phyloP scores from a whole-genome alignment of 805 yeast species.

The Candida rishiriensis region DNA sequence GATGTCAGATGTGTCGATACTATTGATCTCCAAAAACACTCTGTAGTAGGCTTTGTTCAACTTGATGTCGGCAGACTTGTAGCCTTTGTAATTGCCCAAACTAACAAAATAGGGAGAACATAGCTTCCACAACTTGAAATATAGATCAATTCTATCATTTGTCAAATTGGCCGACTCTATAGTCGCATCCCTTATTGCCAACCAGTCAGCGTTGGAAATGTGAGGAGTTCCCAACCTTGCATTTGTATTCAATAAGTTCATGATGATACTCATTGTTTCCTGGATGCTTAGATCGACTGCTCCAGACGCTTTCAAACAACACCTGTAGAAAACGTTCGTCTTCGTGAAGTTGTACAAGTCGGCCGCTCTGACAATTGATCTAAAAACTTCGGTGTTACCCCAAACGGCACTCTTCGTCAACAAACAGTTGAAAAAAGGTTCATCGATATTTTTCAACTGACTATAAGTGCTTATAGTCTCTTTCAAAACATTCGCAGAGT shows the following conservation, averaged over 20 bases:
- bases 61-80: constrained; percentile 38
- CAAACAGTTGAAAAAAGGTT: constrained; percentile 77
- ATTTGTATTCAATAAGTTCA: constrained; percentile 35
- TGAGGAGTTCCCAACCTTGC: constrained; percentile 45
- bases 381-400: constrained; percentile 60
- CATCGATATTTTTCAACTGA: constrained; percentile 58
- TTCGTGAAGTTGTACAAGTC: constrained; percentile 52
- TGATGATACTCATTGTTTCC: constrained; percentile 42
- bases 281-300: constrained; percentile 45
- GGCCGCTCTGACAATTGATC: constrained; percentile 59
- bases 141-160: constrained; percentile 45
- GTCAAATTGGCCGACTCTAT: constrained; percentile 35
- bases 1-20: constrained; percentile 32
- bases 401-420: constrained; percentile 61
- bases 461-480: constrained; percentile 52
- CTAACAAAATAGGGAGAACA: constrained; percentile 45
- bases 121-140: constrained; percentile 47
- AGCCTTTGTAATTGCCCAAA: constrained; percentile 37
- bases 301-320: constrained; percentile 68
- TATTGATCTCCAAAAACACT: constrained; percentile 29
- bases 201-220: constrained; percentile 82
- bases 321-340: constrained; percentile 69
- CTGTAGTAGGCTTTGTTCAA: constrained; percentile 35
- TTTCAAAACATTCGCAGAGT: constrained; percentile 54
- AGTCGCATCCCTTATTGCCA: constrained; percentile 79